These are phyloP conservation scores for Pneumocystis jirovecii DNA, from an alignment of 1,139 yeast species.

Conservation along the genomic window DNA sequence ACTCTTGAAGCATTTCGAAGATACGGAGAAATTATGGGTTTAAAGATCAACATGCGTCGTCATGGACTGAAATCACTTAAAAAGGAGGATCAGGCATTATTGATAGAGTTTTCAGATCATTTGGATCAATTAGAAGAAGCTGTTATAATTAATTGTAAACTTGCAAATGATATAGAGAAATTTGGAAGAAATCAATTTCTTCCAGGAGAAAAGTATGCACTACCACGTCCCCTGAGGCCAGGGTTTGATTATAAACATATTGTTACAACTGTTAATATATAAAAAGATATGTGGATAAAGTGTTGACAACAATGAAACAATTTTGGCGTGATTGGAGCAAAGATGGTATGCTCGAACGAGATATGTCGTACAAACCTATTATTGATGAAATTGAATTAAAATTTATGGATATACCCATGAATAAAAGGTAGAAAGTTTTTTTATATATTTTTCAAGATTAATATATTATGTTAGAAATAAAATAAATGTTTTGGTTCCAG, in stretches of 20 bases:
- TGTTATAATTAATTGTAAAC: background rate
- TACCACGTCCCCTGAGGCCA: background rate
- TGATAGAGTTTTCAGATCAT: background rate
- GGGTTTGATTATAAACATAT: background rate
- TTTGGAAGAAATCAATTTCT: background rate
- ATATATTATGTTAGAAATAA: constrained; percentile 23
- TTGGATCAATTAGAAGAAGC: background rate
- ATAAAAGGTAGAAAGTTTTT: constrained; percentile 12
- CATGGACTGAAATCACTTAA: background rate
- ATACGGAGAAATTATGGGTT: background rate
- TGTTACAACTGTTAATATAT: background rate
- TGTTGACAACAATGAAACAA: constrained; percentile 47
- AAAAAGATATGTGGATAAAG: constrained; percentile 37
- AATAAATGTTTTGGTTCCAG: constrained; percentile 52
- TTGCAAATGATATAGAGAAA: background rate
- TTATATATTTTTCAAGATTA: background rate
- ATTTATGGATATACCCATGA: constrained; percentile 29
- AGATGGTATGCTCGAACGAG: constrained; percentile 14
- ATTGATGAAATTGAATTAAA: constrained; percentile 30
- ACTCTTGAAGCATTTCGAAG: background rate
- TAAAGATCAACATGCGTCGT: background rate
- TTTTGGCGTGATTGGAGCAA: constrained; percentile 62
- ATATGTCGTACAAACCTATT: constrained; percentile 32
- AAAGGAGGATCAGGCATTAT: background rate
- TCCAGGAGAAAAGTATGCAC: background rate